These are phyloP conservation scores for Diaporthe batatas DNA, from an alignment of 2,329 filamentous ascomycete species.

Conservation along the genomic window DNA sequence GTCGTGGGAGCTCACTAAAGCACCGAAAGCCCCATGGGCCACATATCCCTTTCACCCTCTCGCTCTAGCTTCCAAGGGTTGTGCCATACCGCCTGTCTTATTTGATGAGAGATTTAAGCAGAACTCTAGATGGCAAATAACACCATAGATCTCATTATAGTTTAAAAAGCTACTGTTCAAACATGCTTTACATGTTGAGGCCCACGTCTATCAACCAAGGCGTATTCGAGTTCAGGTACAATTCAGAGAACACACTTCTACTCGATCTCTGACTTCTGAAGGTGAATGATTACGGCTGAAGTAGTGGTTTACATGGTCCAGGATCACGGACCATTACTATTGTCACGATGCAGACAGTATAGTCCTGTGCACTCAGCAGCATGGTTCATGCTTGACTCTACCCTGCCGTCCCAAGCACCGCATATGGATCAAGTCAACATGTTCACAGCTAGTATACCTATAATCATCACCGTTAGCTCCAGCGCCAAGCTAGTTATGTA, in stretches of 20 bases:
- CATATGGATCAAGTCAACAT: not conserved
- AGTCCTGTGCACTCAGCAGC: not conserved
- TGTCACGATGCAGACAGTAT: not conserved
- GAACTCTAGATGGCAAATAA: not conserved
- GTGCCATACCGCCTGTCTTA: not conserved
- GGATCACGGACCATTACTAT: not conserved
- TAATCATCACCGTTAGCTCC: not conserved
- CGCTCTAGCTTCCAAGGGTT: not conserved
- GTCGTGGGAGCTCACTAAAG: too few relatives aligned
- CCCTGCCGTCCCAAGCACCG: not conserved
- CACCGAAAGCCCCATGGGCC: too few relatives aligned
- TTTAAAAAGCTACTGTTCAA: not conserved
- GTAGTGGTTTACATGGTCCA: not conserved
- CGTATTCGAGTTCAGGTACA: too few relatives aligned
- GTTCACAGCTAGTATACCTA: too few relatives aligned
- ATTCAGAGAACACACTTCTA: too few relatives aligned
- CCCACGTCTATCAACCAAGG: too few relatives aligned
- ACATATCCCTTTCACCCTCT: too few relatives aligned
- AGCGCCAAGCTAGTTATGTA: too few relatives aligned
- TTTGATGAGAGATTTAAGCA: too few relatives aligned
- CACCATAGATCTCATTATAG: not conserved
- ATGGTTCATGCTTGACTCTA: not conserved
- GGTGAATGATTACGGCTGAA: not conserved
- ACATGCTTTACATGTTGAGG: not conserved
- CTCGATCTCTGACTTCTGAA: too few relatives aligned